A percentile compares a stretch with the other conserved stretches of the same genome.
Evolutionary conservation across 306 rosid species (phyloP).

Genomic region (Dalbergia cultrata): DNA sequence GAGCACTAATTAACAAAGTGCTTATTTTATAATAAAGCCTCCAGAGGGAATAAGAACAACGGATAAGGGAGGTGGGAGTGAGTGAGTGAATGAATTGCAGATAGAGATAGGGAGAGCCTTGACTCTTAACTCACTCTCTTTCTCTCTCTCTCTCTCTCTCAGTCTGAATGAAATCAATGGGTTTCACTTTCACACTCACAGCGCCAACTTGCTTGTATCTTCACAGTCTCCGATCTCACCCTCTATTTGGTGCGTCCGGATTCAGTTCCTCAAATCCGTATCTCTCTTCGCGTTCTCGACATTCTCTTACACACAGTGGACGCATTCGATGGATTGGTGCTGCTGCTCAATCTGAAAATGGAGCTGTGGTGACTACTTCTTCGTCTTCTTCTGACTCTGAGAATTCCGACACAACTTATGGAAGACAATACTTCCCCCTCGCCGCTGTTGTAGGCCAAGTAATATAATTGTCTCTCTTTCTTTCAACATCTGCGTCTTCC

Average conservation of each 20-base stretch:
- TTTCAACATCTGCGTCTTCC: background rate
- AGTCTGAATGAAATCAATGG: slow-evolving; percentile 33
- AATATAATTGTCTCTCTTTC: slow-evolving; percentile 21
- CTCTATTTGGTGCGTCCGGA: slow-evolving; percentile 36
- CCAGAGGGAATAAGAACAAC: background rate
- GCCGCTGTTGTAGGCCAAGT: slow-evolving; percentile 99
- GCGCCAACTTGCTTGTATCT: slow-evolving; percentile 12
- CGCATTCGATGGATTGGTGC: slow-evolving; percentile 43
- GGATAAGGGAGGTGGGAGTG: slow-evolving; percentile 41
- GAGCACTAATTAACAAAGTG: too few species aligned
- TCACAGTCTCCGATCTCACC: slow-evolving; percentile 16
- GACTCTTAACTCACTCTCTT: too few species aligned
- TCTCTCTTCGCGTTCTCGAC: slow-evolving; percentile 10
- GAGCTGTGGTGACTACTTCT: slow-evolving; percentile 51
- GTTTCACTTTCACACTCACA: slow-evolving; percentile 36
- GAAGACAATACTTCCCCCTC: slow-evolving; percentile 86
- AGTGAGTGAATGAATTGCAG: background rate
- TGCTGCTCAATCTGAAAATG: slow-evolving; percentile 72
- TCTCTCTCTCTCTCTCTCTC: too few species aligned
- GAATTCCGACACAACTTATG: slow-evolving; percentile 53
- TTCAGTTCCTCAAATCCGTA: slow-evolving; percentile 22
- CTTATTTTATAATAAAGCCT: too few species aligned
- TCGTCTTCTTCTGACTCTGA: slow-evolving; percentile 34
- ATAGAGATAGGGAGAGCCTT: background rate
- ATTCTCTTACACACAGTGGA: background rate